Base-by-base conservation (phyloP, 208 protist species). In the Zelonia costaricensis region DNA sequence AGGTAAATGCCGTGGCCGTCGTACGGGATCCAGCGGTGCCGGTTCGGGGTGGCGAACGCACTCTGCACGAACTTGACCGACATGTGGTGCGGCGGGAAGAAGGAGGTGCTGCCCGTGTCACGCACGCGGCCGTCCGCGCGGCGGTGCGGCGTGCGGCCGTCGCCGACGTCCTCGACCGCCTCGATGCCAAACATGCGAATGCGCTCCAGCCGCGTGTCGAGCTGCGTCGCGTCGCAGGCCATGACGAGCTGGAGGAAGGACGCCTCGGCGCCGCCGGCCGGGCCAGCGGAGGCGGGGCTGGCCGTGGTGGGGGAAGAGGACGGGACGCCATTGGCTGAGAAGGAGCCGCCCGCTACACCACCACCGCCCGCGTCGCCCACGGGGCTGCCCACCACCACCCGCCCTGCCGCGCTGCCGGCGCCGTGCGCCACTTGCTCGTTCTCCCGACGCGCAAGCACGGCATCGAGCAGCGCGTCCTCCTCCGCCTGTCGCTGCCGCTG, bases 141-240 rank as follows among this genome's bases (percentile, higher is more conserved):
- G 18, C 81, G 77, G 20, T 70, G 57, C 18, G 82, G 74, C 12
- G 74, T 80, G 20, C 63, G 51, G 27, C 80, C 77, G 58, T 95
- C 88, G 6, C 88, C 88, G 46, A 91, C 71, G 70, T 95, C 88
- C 69, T 92, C 88, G 30, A 95, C 84, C 0, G 86, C 82, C 13
- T 71, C 65, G 16, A 57, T 42, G 18, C 90, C 90, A 74, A 95
- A 95, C 51, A 72, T 66, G 22, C 78, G 72, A 46, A 93, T 84
- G 15, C 84, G 81, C 68, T 95, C 90, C 23, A 74, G 44, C 2
- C 86, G 81, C 38, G 74, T 84, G 67, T 95, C 74, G 13, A 95
- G 82, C 39, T 74, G 75, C 52, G 78, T 49, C 9, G 48, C 30
- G 35, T 90, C 80, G 67, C 85, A 92, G n/a, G 62, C 40, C 53